Percentiles rank a stretch among this genome's conserved stretches.
These are phyloP conservation scores for Pseudocercospora eumusae DNA, from an alignment of 2,329 filamentous ascomycete species.

Conservation along the genomic window DNA sequence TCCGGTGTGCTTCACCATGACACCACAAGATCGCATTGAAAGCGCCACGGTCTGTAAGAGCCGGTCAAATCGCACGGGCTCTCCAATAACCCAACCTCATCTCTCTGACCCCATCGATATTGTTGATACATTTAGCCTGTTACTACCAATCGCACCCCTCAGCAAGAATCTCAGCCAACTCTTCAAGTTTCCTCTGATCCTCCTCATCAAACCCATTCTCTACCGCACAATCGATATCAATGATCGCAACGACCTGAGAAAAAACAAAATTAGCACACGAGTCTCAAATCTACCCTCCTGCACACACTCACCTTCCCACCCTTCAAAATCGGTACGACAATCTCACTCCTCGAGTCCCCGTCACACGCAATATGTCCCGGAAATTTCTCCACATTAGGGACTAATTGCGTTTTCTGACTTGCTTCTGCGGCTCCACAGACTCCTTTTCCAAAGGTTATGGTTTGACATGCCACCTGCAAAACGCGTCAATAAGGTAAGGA, in stretches of 20 bases:
- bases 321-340: conserved; percentile 72
- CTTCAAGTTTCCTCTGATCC: conserved; percentile 66
- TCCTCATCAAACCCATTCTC: conserved; percentile 67
- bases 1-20: no score
- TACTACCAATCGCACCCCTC: conserved; percentile 64
- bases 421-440: conserved; percentile 73
- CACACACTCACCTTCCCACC: conserved; percentile 47
- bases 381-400: conserved; percentile 69
- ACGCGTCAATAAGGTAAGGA: neutral
- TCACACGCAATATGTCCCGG: conserved; percentile 83
- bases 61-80: neutral
- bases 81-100: neutral
- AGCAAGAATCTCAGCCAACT: conserved; percentile 62
- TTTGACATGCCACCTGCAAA: conserved; percentile 67
- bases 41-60: neutral
- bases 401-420: conserved; percentile 62
- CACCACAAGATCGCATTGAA: neutral
- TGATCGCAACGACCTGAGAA: conserved; percentile 65
- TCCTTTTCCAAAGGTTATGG: conserved; percentile 69
- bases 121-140: neutral
- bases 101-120: neutral
- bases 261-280: neutral
- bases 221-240: conserved; percentile 75
- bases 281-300: neutral
- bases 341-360: conserved; percentile 72